Base-by-base conservation (phyloP, 352 stramenopile genomes). In the Phytophthora syringae region DNA sequence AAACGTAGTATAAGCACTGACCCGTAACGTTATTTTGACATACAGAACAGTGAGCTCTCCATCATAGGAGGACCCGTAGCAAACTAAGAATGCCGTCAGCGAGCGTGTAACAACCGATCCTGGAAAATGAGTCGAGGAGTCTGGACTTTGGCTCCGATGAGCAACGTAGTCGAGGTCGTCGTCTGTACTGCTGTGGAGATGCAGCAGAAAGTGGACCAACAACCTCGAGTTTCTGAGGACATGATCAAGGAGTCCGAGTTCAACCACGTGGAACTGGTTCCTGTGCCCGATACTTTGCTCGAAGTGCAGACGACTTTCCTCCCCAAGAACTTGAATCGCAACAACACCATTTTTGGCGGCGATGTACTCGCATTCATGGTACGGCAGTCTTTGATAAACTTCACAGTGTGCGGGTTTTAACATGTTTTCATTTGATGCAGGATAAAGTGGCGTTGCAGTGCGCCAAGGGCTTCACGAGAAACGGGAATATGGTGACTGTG, bases 271-370 rank as follows among this genome's bases (percentile, higher is more conserved):
- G 68, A 80, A 25, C 76, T 83, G 20, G 76, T 88, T 36, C 49
- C 81, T 2, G 73, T 90, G 21, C 67, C 67, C 1, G 75, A 86
- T 24, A 90, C 79, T 52, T 54, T 86, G 53, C 71, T 90, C 16
- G 79, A 90, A 28, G 67, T 90, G 28, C 79, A 88, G 43, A 88
- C 86, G 60, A 84, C 74, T 27, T 90, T 90, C 55, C 34, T 90
- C 60, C 82, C 82, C 30, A 90, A 89, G 67, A 77, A 90, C 55
- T 43, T 88, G 25, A 90, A 90, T 60, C 73, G 67, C 50, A 90
- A 90, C 73, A 80, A 88, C 63, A 88, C 81, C 47, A 86, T 88
- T 48, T 90, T 86, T 58, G 81, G 81, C 3, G 81, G 76, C 32
- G 81, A 90, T 59, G 66, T 88, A 42, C 74, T 88, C 52, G 72